Evolutionary conservation across 768 basidiomycete genomes (phyloP), one percentile per base, ranked within the genome.

Genomic region (Leccinum variicolor): DNA sequence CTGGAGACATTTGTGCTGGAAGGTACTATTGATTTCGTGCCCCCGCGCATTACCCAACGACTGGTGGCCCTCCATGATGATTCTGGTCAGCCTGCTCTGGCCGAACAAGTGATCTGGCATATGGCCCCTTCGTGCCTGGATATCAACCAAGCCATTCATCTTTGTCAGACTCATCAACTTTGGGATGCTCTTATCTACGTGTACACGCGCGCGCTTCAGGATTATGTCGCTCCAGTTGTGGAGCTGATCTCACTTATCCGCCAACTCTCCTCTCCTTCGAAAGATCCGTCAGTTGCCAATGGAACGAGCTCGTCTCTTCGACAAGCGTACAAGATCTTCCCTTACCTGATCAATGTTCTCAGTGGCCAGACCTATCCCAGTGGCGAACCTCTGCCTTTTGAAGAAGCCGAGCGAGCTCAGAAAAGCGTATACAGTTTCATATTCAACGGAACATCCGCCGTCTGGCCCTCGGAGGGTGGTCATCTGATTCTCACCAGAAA

Each of bases 171-270:
- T 56, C 82, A 94, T 66, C 81, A 81, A 26, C 83, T 98, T 5
- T 97, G 93, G 75, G 96, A 98, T 65, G 94, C 96, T 0, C 81
- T 98, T 57, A 88, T 96, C 56, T 95, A 97, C 70, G 87, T 98
- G 36, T 96, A 95, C 71, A 96, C 89, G 10, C 83, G 88, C 48
- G 92, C 94, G 3, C 73, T 99, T 63, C 80, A 77, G 59, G 97
- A 99, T 69, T 97, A 89, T 58, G 87, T 94, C 33, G 84, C 92
- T 7, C 96, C 97, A 1, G 75, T 98, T 6, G 89, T 95, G 56
- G 90, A 93, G 62, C 77, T 97, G 13, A 77, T 98, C 39, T 81
- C 77, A 10, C 82, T 97, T 47, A 84, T 98, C 41, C 83, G 87
- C 14, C 79, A 78, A 56, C 62, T 69, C 29, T 28, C 31, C 23